Base-by-base conservation (phyloP, 768 basidiomycete genomes). In the Pleurotus salmoneostramineus region DNA sequence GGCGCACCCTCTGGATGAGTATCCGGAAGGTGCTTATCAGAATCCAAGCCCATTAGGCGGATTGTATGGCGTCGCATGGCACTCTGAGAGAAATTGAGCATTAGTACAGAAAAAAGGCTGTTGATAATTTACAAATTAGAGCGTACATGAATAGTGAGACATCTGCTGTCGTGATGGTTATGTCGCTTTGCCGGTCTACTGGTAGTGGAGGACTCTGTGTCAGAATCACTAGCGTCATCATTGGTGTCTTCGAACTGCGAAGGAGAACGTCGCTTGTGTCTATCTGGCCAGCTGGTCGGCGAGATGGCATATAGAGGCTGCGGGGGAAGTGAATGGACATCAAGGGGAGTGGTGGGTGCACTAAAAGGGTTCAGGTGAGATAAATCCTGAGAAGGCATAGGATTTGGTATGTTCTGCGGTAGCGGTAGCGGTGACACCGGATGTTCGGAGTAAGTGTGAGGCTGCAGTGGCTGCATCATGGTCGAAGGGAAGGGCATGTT, bases 41-140 rank as follows among this genome's bases (percentile, higher is more conserved):
- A 76, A 5, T 78, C 74, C 4, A 88, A 58, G 15, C 75, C 71
- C 84, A 91, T 88, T 51, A 79, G 68, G 42, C 72, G 78, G 48
- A 85, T 69, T n/a, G 89, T 69, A 64, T 89, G 89, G 49, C 71
- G 70, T 10, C 88, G 85, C 77, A 91, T 83, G 1, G 88, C 89
- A 62, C 87, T 82, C 89, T 90, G 64, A 15, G 21, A 27, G 48
- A 27, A 6, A 43, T 40, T 27, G 56, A 47, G 31, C 34, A 57
- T 43, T 55, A 49, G 40, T 46, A 40, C 35, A 40, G 12, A 21
- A 47, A 54, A 4, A 43, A 27, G 43, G 12, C 32, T 48, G 49
- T 33, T 56, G 15, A 7, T 15, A 1, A 43, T 58, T 60, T 48
- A 51, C 48, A 12, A 12, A 46, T 33, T 10, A 68, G 3, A 3